A percentile compares a stretch with the other conserved stretches of the same genome.
These are phyloP conservation scores for Hanseniaspora taiwanica DNA, from an alignment of 805 yeast species.

Conservation along the genomic window DNA sequence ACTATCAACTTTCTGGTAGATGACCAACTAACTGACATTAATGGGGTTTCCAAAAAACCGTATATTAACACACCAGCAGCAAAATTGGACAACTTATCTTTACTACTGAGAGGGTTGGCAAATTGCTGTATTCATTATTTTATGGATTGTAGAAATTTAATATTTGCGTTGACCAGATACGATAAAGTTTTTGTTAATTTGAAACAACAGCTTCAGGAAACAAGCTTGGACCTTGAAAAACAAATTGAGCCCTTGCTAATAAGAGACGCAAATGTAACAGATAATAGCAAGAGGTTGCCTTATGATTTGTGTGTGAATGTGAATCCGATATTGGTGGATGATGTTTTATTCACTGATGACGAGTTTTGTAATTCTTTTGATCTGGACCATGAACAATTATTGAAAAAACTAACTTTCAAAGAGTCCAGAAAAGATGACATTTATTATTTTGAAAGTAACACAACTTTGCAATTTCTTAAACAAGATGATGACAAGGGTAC, in stretches of 20 bases:
- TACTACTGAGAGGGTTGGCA: slow-evolving; percentile 43
- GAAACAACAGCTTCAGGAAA: neutral
- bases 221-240: slow-evolving; percentile 1
- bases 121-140: slow-evolving; percentile 39
- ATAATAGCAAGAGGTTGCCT: slow-evolving; percentile 2
- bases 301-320: slow-evolving; percentile 3
- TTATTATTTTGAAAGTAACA: slow-evolving; percentile 1
- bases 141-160: slow-evolving; percentile 37
- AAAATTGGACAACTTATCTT: slow-evolving; percentile 44
- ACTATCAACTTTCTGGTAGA: neutral
- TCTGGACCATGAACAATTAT: neutral
- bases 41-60: slow-evolving; percentile 5
- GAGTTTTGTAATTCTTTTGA: slow-evolving; percentile 5
- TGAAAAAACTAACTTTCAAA: slow-evolving; percentile 4
- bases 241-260: slow-evolving; percentile 1
- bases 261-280: slow-evolving; percentile 7
- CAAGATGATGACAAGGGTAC: too few relatives aligned
- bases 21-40: neutral
- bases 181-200: slow-evolving; percentile 17
- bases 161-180: slow-evolving; percentile 34
- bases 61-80: slow-evolving; percentile 18
- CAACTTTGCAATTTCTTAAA: slow-evolving; percentile 1
- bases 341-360: slow-evolving; percentile 3
- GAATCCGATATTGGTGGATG: slow-evolving; percentile 3
- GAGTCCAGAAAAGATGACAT: slow-evolving; percentile 4